Evolutionary conservation across 768 basidiomycete species (phyloP), one percentile per base, ranked within the genome.

Genomic region (Trametes villosa): DNA sequence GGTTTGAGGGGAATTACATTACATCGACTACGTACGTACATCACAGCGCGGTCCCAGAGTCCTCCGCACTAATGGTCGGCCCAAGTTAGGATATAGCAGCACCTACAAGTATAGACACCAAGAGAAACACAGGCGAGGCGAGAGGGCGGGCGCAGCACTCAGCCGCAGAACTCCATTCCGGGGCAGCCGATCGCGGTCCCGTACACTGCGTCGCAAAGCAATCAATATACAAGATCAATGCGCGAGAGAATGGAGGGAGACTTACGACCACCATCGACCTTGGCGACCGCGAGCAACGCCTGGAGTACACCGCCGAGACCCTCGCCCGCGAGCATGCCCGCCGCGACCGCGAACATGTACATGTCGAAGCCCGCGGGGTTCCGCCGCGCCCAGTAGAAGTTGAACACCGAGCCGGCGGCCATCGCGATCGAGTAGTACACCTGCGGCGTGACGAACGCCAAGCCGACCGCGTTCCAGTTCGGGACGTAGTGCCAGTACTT

Each of bases 231-330:
- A 5, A 51, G 5, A 40, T 9, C 9, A 13, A 44, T 33, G 17
- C 9, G 53, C 36, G 4, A 15, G 20, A 33, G 5, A n/a, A 18
- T 31, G 50, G 49, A 29, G 15, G 50, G 22, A 33, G 24, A 75
- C 78, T 72, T 65, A 80, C 79, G 77, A 30, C 73, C 67, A 30
- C 83, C 83, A 59, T 83, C 81, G 36, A 84, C 83, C 53, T 79
- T 79, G 36, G 76, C 70, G 52, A 85, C 74, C 30, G 82, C 80
- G 24, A 86, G 74, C n/a, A 85, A 69, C 13, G 84, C 84, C 62
- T 81, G 80, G 69, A 85, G 78, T 51, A 86, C 83, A 67, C 84
- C 85, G 29, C 83, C 85, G 33, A 86, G 75, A 72, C 85, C 85
- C 58, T 77, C 78, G 26, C 78, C 78, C 12, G 77, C 76, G 38